Conservation (phyloP, 179 eudicot genomes). For the Pouteria campechiana region DNA sequence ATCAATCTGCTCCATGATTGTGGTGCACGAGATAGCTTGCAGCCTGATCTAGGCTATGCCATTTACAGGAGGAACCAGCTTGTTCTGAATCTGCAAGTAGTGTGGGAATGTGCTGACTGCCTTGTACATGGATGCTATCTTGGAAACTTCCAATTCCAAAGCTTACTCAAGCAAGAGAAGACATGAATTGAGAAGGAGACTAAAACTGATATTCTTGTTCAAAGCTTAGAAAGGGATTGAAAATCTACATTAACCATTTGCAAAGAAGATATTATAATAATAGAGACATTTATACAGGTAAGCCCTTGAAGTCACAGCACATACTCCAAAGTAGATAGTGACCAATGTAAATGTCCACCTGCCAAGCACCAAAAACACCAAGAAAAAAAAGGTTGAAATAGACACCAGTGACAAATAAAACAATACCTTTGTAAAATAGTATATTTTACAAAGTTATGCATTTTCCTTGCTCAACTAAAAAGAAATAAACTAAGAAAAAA, state of each 20-base stretch:
- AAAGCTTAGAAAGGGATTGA: neutral
- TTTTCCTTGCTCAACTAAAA: neutral
- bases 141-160: no score
- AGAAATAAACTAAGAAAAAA: neutral
- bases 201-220: neutral
- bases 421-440: neutral
- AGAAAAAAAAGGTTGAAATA: neutral
- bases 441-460: neutral
- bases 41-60: no score
- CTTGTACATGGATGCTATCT: no score
- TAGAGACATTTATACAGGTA: neutral
- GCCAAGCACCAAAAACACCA: slow-evolving; percentile 18
- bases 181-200: neutral
- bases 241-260: neutral
- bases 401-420: neutral
- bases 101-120: no score
- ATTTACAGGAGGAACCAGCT: no score
- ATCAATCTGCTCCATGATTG: no score
- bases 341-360: slow-evolving; percentile 86
- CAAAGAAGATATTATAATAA: neutral
- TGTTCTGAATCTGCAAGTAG: no score
- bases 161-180: neutral
- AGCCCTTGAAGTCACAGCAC: slow-evolving; percentile 6
- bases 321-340: slow-evolving; percentile 85
- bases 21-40: no score